Conservation (phyloP, 169 alveolate genomes). For the Eimeria necatrix region DNA sequence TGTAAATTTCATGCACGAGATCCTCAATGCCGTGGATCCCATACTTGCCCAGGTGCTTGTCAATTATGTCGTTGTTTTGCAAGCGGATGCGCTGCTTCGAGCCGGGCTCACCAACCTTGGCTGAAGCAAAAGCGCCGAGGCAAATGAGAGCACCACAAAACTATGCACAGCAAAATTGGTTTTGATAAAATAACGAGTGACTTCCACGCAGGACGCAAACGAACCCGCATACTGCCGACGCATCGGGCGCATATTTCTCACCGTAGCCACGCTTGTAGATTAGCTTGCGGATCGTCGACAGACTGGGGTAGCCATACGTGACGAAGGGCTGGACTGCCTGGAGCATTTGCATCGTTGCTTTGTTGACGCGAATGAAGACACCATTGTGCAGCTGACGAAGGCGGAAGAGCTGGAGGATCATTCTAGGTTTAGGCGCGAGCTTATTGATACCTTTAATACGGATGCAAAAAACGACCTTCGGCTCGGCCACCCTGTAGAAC, state of each 20-base stretch:
- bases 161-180: background rate
- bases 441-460: slow-evolving; percentile 96
- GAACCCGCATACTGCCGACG: background rate
- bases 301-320: slow-evolving; percentile 98
- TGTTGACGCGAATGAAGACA: slow-evolving; percentile 95
- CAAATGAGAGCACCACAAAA: background rate
- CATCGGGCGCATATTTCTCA: slow-evolving; percentile 82
- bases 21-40: slow-evolving; percentile 96
- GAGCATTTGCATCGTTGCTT: slow-evolving; percentile 98
- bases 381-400: slow-evolving; percentile 99
- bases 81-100: slow-evolving; percentile 95
- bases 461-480: slow-evolving; percentile 84
- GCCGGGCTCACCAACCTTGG: slow-evolving; percentile 90
- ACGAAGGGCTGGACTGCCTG: slow-evolving; percentile 97
- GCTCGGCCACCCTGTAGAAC: slow-evolving; percentile 86
- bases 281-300: slow-evolving; percentile 96
- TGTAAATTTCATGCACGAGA: slow-evolving; percentile 98
- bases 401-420: slow-evolving; percentile 97
- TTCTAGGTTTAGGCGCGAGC: slow-evolving; percentile 97
- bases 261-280: slow-evolving; percentile 99
- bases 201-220: background rate
- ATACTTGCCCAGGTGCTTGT: slow-evolving; percentile 90
- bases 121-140: slow-evolving; percentile 17
- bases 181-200: background rate
- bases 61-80: slow-evolving; percentile 93